Evolutionary conservation across 768 basidiomycete genomes (phyloP).

Genomic region (Neoboletus brunneissimus): DNA sequence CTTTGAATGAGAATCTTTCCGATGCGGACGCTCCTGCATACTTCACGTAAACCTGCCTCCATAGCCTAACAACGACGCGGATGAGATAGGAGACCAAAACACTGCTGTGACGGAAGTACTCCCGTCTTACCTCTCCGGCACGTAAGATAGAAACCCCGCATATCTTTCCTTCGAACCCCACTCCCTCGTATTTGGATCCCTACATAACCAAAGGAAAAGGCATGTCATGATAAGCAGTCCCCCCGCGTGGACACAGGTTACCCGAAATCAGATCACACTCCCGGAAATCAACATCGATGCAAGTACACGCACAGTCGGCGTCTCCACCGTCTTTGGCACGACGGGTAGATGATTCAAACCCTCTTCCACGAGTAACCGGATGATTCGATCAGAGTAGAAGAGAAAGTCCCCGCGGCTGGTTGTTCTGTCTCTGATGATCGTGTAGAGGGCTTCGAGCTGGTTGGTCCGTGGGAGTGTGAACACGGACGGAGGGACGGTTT

Average conservation of each 20-base stretch:
- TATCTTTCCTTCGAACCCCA: constrained; percentile 94
- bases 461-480: constrained; percentile 86
- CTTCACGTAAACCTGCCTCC: constrained; percentile 95
- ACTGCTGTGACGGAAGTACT: background rate
- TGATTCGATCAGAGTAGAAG: constrained; percentile 93
- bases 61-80: constrained; percentile 62
- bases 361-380: constrained; percentile 75
- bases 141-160: constrained; percentile 94
- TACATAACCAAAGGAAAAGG: constrained; percentile 24
- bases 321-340: constrained; percentile 70
- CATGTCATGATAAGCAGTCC: background rate
- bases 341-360: constrained; percentile 88
- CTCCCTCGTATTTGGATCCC: constrained; percentile 84
- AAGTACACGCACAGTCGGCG: constrained; percentile 65
- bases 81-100: background rate
- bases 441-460: constrained; percentile 93
- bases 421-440: constrained; percentile 87
- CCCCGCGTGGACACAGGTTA: background rate
- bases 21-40: constrained; percentile 90
- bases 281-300: background rate
- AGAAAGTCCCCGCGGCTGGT: constrained; percentile 93
- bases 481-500: constrained; percentile 71
- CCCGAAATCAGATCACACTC: background rate
- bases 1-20: constrained; percentile 98
- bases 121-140: constrained; percentile 75